Conservation (phyloP, 352 stramenopile genomes). For the Globisporangium emineosum region DNA sequence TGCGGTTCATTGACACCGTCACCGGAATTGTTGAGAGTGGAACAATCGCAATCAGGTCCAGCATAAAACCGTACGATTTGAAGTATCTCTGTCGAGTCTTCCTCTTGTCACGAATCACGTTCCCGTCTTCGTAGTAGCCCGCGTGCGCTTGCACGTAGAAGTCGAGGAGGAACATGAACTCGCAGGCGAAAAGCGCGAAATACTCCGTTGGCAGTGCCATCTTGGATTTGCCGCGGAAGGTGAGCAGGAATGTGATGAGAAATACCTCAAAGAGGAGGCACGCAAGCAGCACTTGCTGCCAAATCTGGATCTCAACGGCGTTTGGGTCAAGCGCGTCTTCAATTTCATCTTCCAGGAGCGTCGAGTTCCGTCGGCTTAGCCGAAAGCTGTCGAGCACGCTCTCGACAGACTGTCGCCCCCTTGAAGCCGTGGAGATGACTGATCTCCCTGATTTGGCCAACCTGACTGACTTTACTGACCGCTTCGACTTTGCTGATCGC, state of each 20-base stretch:
- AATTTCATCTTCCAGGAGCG: slow-evolving; percentile 19
- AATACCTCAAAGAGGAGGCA: slow-evolving; percentile 46
- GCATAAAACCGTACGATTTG: slow-evolving; percentile 33
- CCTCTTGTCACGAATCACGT: slow-evolving; percentile 38
- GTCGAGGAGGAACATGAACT: slow-evolving; percentile 46
- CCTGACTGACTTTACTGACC: neutral
- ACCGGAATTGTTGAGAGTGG: slow-evolving; percentile 33
- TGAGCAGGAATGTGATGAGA: slow-evolving; percentile 48
- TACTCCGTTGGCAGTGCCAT: neutral
- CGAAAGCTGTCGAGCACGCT: slow-evolving; percentile 14
- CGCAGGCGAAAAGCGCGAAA: slow-evolving; percentile 11
- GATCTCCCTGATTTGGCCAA: neutral
- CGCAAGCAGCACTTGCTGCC: slow-evolving; percentile 43
- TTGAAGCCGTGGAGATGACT: neutral
- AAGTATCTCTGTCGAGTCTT: slow-evolving; percentile 43
- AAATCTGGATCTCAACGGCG: slow-evolving; percentile 38
- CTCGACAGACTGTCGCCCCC: slow-evolving; percentile 7
- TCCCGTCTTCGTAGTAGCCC: slow-evolving; percentile 55
- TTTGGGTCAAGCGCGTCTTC: slow-evolving; percentile 36
- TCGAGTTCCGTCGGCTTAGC: slow-evolving; percentile 7
- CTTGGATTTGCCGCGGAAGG: slow-evolving; percentile 24
- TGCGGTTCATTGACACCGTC: neutral
- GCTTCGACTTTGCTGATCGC: neutral
- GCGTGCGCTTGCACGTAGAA: slow-evolving; percentile 60
- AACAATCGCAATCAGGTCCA: slow-evolving; percentile 41